A percentile compares a stretch with the other conserved stretches of the same genome.
These are phyloP conservation scores for Xylaria longipes DNA, from an alignment of 495 filamentous ascomycete species.

Conservation along the genomic window DNA sequence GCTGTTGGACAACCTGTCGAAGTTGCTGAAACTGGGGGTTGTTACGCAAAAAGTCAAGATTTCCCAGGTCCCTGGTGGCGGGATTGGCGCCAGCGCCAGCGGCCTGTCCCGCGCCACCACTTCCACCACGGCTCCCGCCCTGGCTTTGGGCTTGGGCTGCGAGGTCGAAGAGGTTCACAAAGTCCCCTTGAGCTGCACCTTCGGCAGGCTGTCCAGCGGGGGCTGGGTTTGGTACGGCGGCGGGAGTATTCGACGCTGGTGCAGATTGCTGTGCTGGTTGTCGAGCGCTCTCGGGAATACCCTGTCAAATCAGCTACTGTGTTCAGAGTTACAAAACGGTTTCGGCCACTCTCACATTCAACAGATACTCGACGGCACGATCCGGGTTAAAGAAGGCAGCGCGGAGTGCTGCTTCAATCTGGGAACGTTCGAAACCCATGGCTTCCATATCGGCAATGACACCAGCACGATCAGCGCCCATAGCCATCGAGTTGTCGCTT, in stretches of 20 bases:
- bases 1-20: conserved; percentile 93
- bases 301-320: conserved; percentile 56
- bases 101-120: conserved; percentile 43
- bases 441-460: conserved; percentile 96
- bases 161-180: conserved; percentile 93
- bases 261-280: conserved; percentile 54
- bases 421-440: conserved; percentile 88
- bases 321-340: background rate
- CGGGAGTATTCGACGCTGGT: conserved; percentile 29
- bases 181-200: conserved; percentile 67
- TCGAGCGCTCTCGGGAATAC: conserved; percentile 84
- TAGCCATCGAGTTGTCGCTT: conserved; percentile 77
- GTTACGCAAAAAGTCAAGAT: conserved; percentile 92
- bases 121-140: conserved; percentile 54
- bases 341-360: conserved; percentile 68
- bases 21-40: conserved; percentile 98
- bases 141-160: conserved; percentile 73
- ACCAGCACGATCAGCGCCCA: conserved; percentile 79
- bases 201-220: conserved; percentile 50
- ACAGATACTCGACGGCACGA: conserved; percentile 92
- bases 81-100: conserved; percentile 57
- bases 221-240: conserved; percentile 37
- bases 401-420: conserved; percentile 92
- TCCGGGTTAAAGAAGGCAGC: conserved; percentile 97
- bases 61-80: conserved; percentile 66